Evolutionary conservation across 805 yeast species (phyloP).

Genomic region (Wickerhamiella slavikovae): DNA sequence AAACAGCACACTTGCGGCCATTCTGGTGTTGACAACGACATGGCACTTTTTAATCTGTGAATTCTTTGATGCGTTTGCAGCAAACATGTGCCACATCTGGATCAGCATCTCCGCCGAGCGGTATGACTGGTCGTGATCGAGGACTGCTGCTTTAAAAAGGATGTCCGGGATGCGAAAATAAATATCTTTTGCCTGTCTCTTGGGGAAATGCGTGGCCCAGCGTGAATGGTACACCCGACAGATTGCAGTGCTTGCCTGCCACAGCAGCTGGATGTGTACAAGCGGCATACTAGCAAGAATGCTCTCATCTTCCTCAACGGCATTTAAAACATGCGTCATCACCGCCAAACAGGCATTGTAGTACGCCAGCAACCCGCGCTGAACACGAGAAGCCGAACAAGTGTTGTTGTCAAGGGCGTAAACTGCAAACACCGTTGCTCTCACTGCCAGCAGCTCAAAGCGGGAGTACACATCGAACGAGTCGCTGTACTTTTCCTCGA

Average conservation of each 20-base stretch:
- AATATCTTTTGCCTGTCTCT: constrained; percentile 47
- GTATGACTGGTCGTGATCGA: constrained; percentile 82
- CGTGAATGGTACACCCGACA: constrained; percentile 64
- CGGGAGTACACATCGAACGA: constrained; percentile 44
- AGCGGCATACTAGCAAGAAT: constrained; percentile 61
- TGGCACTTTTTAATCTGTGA: constrained; percentile 13
- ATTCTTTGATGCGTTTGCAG: constrained; percentile 30
- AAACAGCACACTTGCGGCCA: constrained; percentile 84
- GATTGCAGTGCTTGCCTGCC: constrained; percentile 84
- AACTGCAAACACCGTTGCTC: constrained; percentile 68
- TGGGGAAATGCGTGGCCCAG: constrained; percentile 42
- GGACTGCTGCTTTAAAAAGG: constrained; percentile 60
- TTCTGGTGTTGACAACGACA: constrained; percentile 46
- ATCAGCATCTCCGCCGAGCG: constrained; percentile 86
- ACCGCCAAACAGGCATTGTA: constrained; percentile 64
- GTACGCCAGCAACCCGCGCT: constrained; percentile 52
- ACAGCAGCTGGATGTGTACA: constrained; percentile 56
- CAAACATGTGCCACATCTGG: constrained; percentile 78
- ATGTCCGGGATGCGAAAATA: constrained; percentile 19
- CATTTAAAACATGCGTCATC: constrained; percentile 41
- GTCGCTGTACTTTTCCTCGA: constrained; percentile 35
- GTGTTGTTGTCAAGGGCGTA: constrained; percentile 31
- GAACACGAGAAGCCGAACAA: constrained; percentile 31
- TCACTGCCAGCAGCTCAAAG: constrained; percentile 47
- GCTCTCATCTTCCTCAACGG: constrained; percentile 35